Evolutionary conservation across 805 yeast genomes (phyloP).

Genomic region (Wickerhamomyces bisporus): DNA sequence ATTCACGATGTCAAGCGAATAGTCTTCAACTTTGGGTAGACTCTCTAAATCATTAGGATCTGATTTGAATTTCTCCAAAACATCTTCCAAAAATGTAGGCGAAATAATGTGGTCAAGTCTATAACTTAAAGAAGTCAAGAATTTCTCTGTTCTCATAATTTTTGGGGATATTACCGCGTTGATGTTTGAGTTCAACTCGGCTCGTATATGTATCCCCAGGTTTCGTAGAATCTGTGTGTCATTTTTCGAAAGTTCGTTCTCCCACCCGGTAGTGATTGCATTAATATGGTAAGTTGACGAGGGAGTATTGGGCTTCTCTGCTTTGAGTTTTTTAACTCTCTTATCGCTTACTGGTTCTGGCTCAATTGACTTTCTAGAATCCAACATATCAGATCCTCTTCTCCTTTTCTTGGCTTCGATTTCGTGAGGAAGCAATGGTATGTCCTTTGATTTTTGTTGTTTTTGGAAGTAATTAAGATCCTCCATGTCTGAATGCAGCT

Average conservation of each 20-base stretch:
- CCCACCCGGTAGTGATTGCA: slow-evolving; percentile 66
- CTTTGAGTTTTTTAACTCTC: slow-evolving; percentile 3
- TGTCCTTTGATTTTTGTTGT: slow-evolving; percentile 39
- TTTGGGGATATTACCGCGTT: slow-evolving; percentile 72
- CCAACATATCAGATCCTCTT: slow-evolving; percentile 23
- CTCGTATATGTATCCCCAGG: slow-evolving; percentile 53
- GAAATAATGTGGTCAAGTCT: slow-evolving; percentile 45
- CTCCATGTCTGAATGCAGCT: slow-evolving; percentile 63
- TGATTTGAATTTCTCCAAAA: slow-evolving; percentile 29
- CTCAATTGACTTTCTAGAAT: slow-evolving; percentile 13
- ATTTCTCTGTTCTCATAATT: slow-evolving; percentile 82
- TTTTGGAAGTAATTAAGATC: slow-evolving; percentile 61
- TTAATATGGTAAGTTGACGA: slow-evolving; percentile 33
- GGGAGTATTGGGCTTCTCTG: slow-evolving; percentile 1
- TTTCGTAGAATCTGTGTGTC: slow-evolving; percentile 39
- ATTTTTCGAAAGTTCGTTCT: slow-evolving; percentile 36
- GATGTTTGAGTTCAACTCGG: slow-evolving; percentile 26
- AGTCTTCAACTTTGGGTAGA: slow-evolving; percentile 23
- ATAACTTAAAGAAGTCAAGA: slow-evolving; percentile 61
- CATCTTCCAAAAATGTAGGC: slow-evolving; percentile 48
- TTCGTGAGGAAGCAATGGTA: slow-evolving; percentile 37
- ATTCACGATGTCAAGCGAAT: slow-evolving; percentile 30
- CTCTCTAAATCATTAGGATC: slow-evolving; percentile 13
- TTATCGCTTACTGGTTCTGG: slow-evolving; percentile 12
- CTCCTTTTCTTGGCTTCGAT: slow-evolving; percentile 25